Evolutionary conservation across 2,329 filamentous ascomycete genomes (phyloP).

Genomic region (Sporothrix globosa): DNA sequence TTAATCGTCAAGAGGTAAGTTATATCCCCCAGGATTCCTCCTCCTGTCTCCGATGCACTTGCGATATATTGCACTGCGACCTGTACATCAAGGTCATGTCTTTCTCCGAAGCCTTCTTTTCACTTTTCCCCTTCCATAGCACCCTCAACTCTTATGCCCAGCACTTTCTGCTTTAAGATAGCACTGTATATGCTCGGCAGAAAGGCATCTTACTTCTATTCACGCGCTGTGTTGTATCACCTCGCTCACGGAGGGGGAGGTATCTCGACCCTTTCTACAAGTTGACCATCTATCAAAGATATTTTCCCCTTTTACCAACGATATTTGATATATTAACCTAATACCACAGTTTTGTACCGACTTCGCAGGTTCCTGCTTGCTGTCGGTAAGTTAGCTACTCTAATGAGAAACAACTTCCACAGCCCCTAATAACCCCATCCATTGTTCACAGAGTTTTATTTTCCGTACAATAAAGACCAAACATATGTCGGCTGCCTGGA

Average conservation of each 20-base stretch:
- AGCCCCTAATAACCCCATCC: neutral
- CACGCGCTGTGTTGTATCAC: neutral
- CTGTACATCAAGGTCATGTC: neutral
- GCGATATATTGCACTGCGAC: neutral
- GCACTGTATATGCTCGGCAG: neutral
- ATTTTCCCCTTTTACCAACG: neutral
- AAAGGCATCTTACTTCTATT: neutral
- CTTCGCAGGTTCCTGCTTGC: neutral
- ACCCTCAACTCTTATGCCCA: neutral
- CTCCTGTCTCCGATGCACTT: neutral
- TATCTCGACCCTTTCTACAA: no score
- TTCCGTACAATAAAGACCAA: neutral
- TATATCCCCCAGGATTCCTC: neutral
- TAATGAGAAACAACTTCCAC: neutral
- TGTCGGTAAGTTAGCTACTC: neutral
- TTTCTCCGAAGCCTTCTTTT: no score
- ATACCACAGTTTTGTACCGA: neutral
- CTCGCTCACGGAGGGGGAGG: no score
- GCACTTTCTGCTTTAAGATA: neutral
- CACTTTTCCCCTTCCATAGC: no score
- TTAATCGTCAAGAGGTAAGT: slow-evolving; percentile 3
- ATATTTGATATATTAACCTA: neutral
- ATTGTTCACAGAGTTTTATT: neutral
- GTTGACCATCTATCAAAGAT: neutral
- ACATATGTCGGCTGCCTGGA: neutral